phyloP scores from a whole-genome alignment of 306 rosid species.

The Pachyrhizus erosus region DNA sequence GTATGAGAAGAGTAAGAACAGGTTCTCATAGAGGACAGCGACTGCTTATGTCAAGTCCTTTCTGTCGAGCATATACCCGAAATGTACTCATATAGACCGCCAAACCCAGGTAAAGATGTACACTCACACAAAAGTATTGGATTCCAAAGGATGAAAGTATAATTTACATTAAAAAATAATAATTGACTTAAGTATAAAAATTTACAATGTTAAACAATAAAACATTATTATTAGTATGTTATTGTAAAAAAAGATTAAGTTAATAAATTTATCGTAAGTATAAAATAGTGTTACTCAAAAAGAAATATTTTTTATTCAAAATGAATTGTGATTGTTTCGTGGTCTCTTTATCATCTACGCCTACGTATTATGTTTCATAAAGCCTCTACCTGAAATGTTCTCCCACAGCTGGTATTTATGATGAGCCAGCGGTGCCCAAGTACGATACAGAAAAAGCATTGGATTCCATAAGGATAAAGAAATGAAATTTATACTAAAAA shows the following conservation, averaged over 20 bases:
- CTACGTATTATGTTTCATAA: not conserved
- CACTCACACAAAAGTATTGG: not conserved
- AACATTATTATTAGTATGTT: too few relatives aligned
- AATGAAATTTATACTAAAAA: not conserved
- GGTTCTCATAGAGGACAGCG: not conserved
- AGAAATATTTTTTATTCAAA: not conserved
- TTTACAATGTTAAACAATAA: too few relatives aligned
- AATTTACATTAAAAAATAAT: too few relatives aligned
- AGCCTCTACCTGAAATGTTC: slow-evolving; percentile 1
- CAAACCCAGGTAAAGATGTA: not conserved
- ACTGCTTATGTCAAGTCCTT: not conserved
- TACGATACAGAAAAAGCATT: not conserved
- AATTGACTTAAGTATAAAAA: too few relatives aligned
- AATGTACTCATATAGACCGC: not conserved
- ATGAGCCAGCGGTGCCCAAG: not conserved
- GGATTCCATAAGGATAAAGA: not conserved
- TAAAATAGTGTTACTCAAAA: too few relatives aligned
- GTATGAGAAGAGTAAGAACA: not conserved
- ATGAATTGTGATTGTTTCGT: not conserved
- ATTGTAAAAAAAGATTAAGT: too few relatives aligned
- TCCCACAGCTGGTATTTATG: not conserved
- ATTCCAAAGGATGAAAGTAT: too few relatives aligned
- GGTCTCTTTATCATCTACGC: not conserved
- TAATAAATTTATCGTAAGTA: too few relatives aligned
- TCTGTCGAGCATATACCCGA: not conserved